Conservation (phyloP, 345 rosid genomes). For the Citrus maxima region DNA sequence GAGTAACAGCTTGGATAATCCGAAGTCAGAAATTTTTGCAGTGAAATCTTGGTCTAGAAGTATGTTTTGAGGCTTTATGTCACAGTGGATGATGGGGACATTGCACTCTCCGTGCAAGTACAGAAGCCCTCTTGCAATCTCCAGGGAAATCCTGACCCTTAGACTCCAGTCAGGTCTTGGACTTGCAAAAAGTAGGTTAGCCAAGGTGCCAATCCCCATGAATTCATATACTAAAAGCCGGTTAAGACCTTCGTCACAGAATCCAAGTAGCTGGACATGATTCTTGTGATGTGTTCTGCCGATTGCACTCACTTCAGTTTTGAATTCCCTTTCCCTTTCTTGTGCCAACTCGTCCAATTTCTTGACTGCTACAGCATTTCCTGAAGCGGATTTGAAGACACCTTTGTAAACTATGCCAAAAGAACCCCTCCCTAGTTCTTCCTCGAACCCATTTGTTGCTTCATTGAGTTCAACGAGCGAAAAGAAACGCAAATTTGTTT, state of each 20-base stretch:
- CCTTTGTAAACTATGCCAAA: constrained; percentile 35
- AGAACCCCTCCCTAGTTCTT: constrained; percentile 34
- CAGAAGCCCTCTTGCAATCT: constrained; percentile 18
- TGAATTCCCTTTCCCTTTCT: constrained; percentile 26
- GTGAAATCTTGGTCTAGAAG: constrained; percentile 8
- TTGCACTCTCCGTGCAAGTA: constrained; percentile 26
- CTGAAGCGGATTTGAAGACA: constrained; percentile 3
- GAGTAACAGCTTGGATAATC: constrained; percentile 8
- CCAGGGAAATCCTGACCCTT: constrained; percentile 18
- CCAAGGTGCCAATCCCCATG: constrained; percentile 22
- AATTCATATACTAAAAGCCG: constrained; percentile 21
- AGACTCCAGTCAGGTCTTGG: constrained; percentile 20
- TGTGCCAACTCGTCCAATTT: constrained; percentile 21
- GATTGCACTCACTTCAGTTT: constrained; percentile 27
- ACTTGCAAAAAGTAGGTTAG: constrained; percentile 7
- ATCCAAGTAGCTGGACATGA: constrained; percentile 24
- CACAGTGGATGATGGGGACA: constrained; percentile 10
- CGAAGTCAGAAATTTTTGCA: constrained; percentile 16
- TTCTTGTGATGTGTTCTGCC: constrained; percentile 26
- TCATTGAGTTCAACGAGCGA: constrained; percentile 19
- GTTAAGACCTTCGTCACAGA: constrained; percentile 19
- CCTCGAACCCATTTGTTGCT: constrained; percentile 25
- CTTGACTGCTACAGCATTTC: constrained; percentile 21
- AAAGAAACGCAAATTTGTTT: constrained; percentile 21
- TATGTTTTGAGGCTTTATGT: constrained; percentile 23